Conservation (phyloP, 202 grass and related monocot genomes). For the Setaria italica region DNA sequence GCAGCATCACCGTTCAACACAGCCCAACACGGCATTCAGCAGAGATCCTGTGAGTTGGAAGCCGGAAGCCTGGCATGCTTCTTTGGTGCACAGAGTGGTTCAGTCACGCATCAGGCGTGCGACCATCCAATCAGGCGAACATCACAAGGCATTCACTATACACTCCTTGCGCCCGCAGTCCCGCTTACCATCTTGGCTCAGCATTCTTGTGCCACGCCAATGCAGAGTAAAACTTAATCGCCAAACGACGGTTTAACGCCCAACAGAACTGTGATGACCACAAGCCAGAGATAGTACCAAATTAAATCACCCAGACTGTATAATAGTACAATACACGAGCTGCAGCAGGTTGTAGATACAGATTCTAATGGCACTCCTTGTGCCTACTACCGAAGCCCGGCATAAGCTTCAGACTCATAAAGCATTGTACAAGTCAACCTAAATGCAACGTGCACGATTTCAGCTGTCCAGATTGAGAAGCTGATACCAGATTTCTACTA, state of each 20-base stretch:
- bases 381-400: neutral
- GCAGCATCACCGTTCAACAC: too few species aligned
- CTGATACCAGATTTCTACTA: slow-evolving; percentile 16
- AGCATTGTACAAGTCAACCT: slow-evolving; percentile 21
- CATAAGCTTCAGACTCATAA: neutral
- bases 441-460: neutral
- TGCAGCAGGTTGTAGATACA: slow-evolving; percentile 35
- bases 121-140: neutral
- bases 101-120: slow-evolving; percentile 36
- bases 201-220: neutral
- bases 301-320: slow-evolving; percentile 29
- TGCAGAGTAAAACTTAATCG: neutral
- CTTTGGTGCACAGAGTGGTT: neutral
- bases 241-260: neutral
- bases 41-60: neutral
- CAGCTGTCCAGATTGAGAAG: neutral
- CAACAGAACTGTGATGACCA: neutral
- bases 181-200: neutral
- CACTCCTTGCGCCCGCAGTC: neutral
- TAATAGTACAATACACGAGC: slow-evolving; percentile 6
- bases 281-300: neutral
- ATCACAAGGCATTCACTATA: neutral
- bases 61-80: neutral
- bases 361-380: slow-evolving; percentile 16
- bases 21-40: neutral